Conservation (phyloP, 2,329 filamentous ascomycete genomes). For the Phialocephala sp. region DNA sequence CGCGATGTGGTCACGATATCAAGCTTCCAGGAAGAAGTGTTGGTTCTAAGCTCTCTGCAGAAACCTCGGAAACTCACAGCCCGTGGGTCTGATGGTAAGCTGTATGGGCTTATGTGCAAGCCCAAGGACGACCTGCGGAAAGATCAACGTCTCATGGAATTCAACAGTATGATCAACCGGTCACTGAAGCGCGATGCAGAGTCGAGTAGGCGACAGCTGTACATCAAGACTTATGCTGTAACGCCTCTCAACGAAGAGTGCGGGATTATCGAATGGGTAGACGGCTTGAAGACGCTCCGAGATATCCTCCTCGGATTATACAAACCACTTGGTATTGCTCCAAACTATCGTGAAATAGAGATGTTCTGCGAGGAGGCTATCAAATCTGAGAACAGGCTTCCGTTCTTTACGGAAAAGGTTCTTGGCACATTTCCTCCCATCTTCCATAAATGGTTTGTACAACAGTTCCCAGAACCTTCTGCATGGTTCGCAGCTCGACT, state of each 20-base stretch:
- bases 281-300: slow-evolving; percentile 90
- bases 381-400: slow-evolving; percentile 62
- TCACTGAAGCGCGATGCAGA: slow-evolving; percentile 91
- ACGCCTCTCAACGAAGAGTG: slow-evolving; percentile 97
- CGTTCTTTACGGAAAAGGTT: slow-evolving; percentile 72
- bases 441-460: slow-evolving; percentile 92
- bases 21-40: slow-evolving; percentile 82
- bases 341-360: slow-evolving; percentile 72
- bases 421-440: slow-evolving; percentile 77
- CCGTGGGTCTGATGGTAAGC: slow-evolving; percentile 84
- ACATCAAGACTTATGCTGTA: slow-evolving; percentile 96
- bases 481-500: slow-evolving; percentile 90
- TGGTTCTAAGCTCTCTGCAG: slow-evolving; percentile 89
- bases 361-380: slow-evolving; percentile 67
- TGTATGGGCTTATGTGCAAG: slow-evolving; percentile 92
- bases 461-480: slow-evolving; percentile 91
- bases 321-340: slow-evolving; percentile 71
- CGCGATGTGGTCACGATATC: slow-evolving; percentile 84
- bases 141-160: slow-evolving; percentile 98
- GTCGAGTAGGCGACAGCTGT: slow-evolving; percentile 85
- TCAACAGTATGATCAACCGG: slow-evolving; percentile 97
- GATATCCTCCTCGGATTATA: slow-evolving; percentile 87
- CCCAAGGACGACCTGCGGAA: slow-evolving; percentile 98
- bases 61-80: slow-evolving; percentile 90
- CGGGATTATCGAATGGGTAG: slow-evolving; percentile 97